phyloP scores from a whole-genome alignment of 1,284 basidiomycete genomes.

The Amylostereum areolatum region DNA sequence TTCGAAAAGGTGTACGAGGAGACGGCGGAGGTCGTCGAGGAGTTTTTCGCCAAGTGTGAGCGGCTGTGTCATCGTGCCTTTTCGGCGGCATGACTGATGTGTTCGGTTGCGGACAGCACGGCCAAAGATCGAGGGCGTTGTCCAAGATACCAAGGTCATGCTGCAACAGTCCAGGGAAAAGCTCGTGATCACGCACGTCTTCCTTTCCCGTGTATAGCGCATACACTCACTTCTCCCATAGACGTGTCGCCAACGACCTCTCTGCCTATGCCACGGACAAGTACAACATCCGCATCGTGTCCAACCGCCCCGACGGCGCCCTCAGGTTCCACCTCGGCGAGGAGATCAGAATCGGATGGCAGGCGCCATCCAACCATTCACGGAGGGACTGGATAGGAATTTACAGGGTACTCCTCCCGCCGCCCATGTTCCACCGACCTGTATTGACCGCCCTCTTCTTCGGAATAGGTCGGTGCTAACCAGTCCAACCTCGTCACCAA shows the following conservation, averaged over 20 bases:
- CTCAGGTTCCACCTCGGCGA: constrained; percentile 85
- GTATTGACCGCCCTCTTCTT: background rate
- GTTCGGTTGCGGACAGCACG: constrained; percentile 31
- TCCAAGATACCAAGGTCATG: constrained; percentile 89
- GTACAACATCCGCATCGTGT: constrained; percentile 66
- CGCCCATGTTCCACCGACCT: background rate
- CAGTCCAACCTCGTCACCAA: constrained; percentile 79
- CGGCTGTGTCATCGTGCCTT: no score
- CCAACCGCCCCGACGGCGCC: constrained; percentile 41
- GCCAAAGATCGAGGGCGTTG: constrained; percentile 69
- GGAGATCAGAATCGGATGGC: constrained; percentile 83
- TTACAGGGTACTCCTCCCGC: constrained; percentile 52
- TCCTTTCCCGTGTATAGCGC: no score
- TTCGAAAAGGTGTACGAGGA: constrained; percentile 95
- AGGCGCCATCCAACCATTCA: constrained; percentile 83
- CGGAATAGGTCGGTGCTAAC: constrained; percentile 74
- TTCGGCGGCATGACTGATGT: no score
- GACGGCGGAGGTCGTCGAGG: constrained; percentile 85
- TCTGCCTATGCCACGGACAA: constrained; percentile 74
- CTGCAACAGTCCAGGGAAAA: constrained; percentile 88
- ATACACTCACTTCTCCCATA: constrained; percentile 1
- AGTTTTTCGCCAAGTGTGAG: constrained; percentile 86
- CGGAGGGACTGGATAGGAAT: constrained; percentile 97
- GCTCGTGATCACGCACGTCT: constrained; percentile 86
- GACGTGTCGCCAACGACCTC: constrained; percentile 73